Conservation (phyloP, 306 rosid species). For the Citrullus amarus region DNA sequence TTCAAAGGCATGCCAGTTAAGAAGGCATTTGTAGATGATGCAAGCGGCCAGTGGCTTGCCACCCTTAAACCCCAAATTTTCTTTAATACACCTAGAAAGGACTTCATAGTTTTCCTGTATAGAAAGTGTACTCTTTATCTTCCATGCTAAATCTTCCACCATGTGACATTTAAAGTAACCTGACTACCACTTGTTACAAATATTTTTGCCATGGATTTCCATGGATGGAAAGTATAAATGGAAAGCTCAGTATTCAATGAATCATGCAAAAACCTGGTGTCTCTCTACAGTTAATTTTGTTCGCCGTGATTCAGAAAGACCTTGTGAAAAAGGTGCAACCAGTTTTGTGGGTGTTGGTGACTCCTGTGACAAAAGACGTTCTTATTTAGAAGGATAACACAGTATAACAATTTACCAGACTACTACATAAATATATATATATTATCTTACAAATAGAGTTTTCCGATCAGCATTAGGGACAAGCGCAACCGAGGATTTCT, state of each 20-base stretch:
- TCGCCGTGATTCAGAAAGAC: constrained; percentile 70
- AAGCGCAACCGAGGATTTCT: constrained; percentile 56
- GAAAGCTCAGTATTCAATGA: constrained; percentile 5
- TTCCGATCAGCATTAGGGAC: constrained; percentile 46
- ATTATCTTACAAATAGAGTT: constrained; percentile 47
- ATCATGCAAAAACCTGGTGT: constrained; percentile 50
- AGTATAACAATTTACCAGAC: neutral
- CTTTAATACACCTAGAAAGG: constrained; percentile 79
- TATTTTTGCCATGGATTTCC: neutral
- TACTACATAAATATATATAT: neutral
- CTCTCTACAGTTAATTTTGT: constrained; percentile 60
- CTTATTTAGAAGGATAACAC: neutral
- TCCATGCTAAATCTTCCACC: neutral
- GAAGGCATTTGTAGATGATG: constrained; percentile 80
- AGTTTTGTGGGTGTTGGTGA: constrained; percentile 84
- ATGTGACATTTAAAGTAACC: neutral
- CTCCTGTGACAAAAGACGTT: constrained; percentile 40
- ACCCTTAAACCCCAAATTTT: constrained; percentile 74
- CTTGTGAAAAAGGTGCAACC: constrained; percentile 37
- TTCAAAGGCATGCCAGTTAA: constrained; percentile 97
- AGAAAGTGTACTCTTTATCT: constrained; percentile 4
- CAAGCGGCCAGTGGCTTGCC: constrained; percentile 81
- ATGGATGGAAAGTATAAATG: neutral
- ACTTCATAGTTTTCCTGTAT: constrained; percentile 79
- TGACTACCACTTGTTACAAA: neutral